Percentiles rank a stretch among this genome's conserved stretches.
Evolutionary conservation across 2,329 filamentous ascomycete species (phyloP).

Genomic region (Ceratocystis albifundus): DNA sequence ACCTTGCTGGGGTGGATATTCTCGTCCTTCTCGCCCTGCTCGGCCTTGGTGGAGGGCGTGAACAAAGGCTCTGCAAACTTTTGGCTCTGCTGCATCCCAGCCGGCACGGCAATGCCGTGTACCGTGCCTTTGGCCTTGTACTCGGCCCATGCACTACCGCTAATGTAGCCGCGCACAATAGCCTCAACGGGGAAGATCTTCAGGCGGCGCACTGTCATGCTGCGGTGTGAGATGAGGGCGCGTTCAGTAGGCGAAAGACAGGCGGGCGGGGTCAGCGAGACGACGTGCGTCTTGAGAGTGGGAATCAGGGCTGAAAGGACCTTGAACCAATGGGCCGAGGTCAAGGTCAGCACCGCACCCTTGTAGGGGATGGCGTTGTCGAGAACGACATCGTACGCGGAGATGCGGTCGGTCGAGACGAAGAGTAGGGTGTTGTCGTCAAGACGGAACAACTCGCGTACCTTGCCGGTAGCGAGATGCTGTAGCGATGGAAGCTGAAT

Average conservation of each 20-base stretch:
- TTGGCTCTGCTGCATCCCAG: slow-evolving; percentile 58
- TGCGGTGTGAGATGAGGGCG: slow-evolving; percentile 48
- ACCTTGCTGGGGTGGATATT: slow-evolving; percentile 69
- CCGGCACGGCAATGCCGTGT: slow-evolving; percentile 59
- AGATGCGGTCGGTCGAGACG: slow-evolving; percentile 80
- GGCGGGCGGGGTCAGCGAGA: slow-evolving; percentile 35
- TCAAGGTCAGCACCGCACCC: slow-evolving; percentile 40
- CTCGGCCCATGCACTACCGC: slow-evolving; percentile 73
- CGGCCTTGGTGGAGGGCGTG: slow-evolving; percentile 78
- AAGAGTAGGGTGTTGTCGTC: slow-evolving; percentile 57
- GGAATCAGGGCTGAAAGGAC: slow-evolving; percentile 38
- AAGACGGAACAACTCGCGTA: slow-evolving; percentile 68
- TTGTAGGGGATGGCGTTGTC: slow-evolving; percentile 51
- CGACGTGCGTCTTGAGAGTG: slow-evolving; percentile 41
- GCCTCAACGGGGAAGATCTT: slow-evolving; percentile 69
- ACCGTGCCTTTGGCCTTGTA: slow-evolving; percentile 62
- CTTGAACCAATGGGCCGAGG: slow-evolving; percentile 44
- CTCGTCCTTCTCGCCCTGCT: slow-evolving; percentile 65
- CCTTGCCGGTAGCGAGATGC: slow-evolving; percentile 47
- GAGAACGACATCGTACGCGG: slow-evolving; percentile 88
- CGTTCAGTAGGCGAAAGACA: slow-evolving; percentile 36
- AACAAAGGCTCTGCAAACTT: slow-evolving; percentile 53
- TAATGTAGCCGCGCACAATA: slow-evolving; percentile 79
- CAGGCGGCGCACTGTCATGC: slow-evolving; percentile 65
- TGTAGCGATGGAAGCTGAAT: slow-evolving; percentile 30